phyloP scores from a whole-genome alignment of 805 yeast species.

The Wickerhamiella shivajii region DNA sequence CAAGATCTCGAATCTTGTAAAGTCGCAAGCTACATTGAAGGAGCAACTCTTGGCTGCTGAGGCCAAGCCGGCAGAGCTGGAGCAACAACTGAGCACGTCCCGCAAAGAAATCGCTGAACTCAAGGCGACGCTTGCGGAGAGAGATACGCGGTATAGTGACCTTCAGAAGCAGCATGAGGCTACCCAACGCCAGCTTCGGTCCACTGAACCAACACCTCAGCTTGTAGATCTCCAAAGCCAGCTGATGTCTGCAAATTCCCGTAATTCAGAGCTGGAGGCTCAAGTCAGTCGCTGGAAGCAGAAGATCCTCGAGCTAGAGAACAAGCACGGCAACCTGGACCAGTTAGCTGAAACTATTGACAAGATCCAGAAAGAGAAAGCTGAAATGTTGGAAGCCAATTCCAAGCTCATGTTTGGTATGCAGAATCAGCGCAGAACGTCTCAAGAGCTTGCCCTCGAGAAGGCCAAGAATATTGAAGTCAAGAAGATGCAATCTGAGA shows the following conservation, averaged over 20 bases:
- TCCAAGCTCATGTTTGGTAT: constrained; percentile 13
- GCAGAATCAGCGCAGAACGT: constrained; percentile 6
- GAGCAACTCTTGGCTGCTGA: too few species aligned
- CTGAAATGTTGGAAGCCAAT: constrained; percentile 13
- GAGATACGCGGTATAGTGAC: too few species aligned
- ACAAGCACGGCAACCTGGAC: not conserved
- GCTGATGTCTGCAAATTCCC: not conserved
- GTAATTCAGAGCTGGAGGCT: not conserved
- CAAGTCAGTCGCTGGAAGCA: constrained; percentile 1
- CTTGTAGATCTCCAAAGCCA: not conserved
- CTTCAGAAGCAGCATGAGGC: too few species aligned
- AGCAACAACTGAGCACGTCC: not conserved
- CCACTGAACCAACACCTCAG: not conserved
- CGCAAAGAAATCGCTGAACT: not conserved
- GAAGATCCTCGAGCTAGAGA: constrained; percentile 1
- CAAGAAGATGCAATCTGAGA: constrained; percentile 18
- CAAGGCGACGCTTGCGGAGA: too few species aligned
- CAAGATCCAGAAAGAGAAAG: constrained; percentile 18
- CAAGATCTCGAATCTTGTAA: too few species aligned
- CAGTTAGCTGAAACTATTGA: constrained; percentile 11
- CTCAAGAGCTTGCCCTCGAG: constrained; percentile 14
- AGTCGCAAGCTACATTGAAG: too few species aligned
- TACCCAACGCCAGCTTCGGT: too few species aligned
- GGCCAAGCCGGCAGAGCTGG: too few species aligned
- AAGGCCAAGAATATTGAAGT: constrained; percentile 12